Evolutionary conservation across 1,284 basidiomycete species (phyloP).

Genomic region (Rhodotorula glutinis): DNA sequence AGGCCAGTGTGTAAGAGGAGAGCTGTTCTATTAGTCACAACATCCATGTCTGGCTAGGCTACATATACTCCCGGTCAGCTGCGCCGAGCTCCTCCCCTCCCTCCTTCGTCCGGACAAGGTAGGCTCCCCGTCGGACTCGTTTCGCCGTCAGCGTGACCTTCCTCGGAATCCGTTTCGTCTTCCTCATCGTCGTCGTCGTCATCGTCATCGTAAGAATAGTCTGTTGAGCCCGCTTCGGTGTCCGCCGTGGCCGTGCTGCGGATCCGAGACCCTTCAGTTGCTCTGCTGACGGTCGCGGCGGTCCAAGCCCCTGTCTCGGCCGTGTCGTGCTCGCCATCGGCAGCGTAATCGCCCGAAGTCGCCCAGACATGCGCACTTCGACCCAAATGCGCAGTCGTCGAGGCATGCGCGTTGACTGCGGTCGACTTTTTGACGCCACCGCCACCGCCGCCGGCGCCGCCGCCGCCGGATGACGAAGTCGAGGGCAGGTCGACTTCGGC

Average conservation of each 20-base stretch:
- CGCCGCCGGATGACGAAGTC: background rate
- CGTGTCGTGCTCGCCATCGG: background rate
- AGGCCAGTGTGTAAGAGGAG: background rate
- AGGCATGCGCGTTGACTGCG: background rate
- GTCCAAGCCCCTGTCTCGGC: constrained; percentile 4
- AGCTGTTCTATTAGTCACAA: background rate
- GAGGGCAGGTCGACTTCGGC: constrained; percentile 38
- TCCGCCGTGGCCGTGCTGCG: background rate
- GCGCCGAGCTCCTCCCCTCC: background rate
- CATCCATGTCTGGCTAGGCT: too few species aligned
- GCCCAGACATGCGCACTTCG: constrained; percentile 33
- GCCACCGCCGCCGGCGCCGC: background rate
- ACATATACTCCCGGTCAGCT: too few species aligned
- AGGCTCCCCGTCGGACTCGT: background rate
- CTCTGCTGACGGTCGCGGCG: background rate
- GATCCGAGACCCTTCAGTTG: background rate
- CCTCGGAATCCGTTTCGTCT: background rate
- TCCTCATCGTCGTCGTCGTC: background rate
- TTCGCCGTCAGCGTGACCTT: background rate
- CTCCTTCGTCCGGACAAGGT: background rate
- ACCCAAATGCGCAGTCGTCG: constrained; percentile 24
- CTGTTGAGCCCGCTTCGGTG: background rate
- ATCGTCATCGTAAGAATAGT: background rate
- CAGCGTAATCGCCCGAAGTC: background rate
- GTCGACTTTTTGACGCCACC: constrained; percentile 4